A percentile compares a stretch with the other conserved stretches of the same genome.
These are phyloP conservation scores for Ricinus communis DNA, from an alignment of 345 rosid species.

Conservation along the genomic window DNA sequence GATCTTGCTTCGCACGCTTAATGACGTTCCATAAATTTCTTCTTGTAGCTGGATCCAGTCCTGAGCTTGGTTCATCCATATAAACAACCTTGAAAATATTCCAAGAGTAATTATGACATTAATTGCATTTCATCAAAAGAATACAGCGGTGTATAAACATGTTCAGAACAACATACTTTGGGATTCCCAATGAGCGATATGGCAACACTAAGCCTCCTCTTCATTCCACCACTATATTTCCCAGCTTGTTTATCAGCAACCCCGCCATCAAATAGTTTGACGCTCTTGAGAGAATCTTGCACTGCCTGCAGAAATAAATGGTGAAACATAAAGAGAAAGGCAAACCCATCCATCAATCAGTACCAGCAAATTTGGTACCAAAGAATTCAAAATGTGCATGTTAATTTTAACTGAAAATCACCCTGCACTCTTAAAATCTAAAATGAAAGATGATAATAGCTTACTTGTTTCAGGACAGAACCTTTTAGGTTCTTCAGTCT, in stretches of 20 bases:
- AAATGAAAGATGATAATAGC: slow-evolving; percentile 22
- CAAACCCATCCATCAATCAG: neutral
- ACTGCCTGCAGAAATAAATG: slow-evolving; percentile 57
- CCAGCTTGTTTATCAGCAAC: slow-evolving; percentile 84
- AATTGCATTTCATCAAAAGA: slow-evolving; percentile 12
- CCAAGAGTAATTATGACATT: slow-evolving; percentile 3
- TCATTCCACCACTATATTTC: slow-evolving; percentile 96
- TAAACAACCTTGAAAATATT: slow-evolving; percentile 65
- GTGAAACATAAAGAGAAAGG: neutral
- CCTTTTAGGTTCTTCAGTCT: slow-evolving; percentile 93
- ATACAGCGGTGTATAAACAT: neutral
- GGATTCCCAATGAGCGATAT: slow-evolving; percentile 94
- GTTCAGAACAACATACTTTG: slow-evolving; percentile 43
- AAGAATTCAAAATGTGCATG: neutral
- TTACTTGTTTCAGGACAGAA: slow-evolving; percentile 56
- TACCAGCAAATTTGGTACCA: neutral
- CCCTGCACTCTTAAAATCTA: too few species aligned
- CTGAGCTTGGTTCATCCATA: slow-evolving; percentile 98
- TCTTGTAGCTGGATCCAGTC: slow-evolving; percentile 95
- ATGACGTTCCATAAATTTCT: slow-evolving; percentile 80
- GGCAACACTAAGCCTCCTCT: slow-evolving; percentile 95
- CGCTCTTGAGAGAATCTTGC: slow-evolving; percentile 76
- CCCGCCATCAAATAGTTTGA: slow-evolving; percentile 78
- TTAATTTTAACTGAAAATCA: neutral
- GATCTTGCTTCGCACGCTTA: slow-evolving; percentile 67